Evolutionary conservation across 192 early-diverging fungal species (phyloP).

Genomic region (Lunasporangiospora selenospora): DNA sequence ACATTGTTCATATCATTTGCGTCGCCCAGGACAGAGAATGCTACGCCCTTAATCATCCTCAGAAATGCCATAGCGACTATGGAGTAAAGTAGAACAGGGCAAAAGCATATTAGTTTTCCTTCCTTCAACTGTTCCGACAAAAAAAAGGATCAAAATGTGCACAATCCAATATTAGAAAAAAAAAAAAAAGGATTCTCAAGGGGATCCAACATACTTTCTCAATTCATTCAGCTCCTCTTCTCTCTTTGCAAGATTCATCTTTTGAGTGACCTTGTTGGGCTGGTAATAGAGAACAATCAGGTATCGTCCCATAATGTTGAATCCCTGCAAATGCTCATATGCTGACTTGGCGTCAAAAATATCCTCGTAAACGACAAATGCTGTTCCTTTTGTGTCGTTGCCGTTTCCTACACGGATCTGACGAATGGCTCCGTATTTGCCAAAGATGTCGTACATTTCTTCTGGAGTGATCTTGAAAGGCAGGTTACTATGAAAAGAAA

Average conservation of each 20-base stretch:
- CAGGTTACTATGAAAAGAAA: slow-evolving; percentile 69
- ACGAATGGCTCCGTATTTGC: slow-evolving; percentile 93
- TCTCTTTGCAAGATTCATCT: slow-evolving; percentile 79
- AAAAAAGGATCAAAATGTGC: neutral
- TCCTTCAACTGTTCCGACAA: no score
- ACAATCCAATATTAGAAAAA: neutral
- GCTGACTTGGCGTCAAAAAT: slow-evolving; percentile 98
- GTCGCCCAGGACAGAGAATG: no score
- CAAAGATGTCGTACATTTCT: slow-evolving; percentile 98
- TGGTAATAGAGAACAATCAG: slow-evolving; percentile 94
- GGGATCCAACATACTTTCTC: slow-evolving; percentile 70
- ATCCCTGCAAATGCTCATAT: slow-evolving; percentile 94
- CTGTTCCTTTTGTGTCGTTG: slow-evolving; percentile 90
- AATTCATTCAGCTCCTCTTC: slow-evolving; percentile 77
- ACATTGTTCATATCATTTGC: no score
- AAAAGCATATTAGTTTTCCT: no score
- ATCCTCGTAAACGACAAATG: slow-evolving; percentile 98
- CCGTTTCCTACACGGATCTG: slow-evolving; percentile 90
- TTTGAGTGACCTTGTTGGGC: slow-evolving; percentile 80
- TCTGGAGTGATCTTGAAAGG: slow-evolving; percentile 97
- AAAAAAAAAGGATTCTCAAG: neutral
- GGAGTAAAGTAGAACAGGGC: no score
- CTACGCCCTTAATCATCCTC: slow-evolving; percentile 39
- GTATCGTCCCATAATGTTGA: slow-evolving; percentile 96
- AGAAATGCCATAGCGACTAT: slow-evolving; percentile 44